Evolutionary conservation across 2,329 filamentous ascomycete species (phyloP), one percentile per base, ranked within the genome.

Genomic region (Westerdykella aurantiaca): DNA sequence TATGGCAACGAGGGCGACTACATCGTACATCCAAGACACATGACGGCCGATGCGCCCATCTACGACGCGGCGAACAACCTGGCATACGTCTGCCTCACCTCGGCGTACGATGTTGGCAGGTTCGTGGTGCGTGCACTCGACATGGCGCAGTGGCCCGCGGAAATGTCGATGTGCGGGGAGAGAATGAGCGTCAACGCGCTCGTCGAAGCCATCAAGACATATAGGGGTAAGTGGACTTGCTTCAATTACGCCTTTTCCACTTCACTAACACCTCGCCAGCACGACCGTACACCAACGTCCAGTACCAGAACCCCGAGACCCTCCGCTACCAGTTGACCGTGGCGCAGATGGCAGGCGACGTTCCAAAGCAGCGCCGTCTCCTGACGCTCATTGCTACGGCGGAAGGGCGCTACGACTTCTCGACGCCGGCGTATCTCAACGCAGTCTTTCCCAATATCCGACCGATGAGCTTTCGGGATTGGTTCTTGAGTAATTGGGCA

Each of bases 101-200:
- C 83, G 4, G 78, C 82, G 13, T 72, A 79, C 49, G 86, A 90
- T 55, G 78, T 88, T 5, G 85, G 78, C 18, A 74, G 76, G n/a
- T 88, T 85, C 52, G 72, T 89, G 7, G 81, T 82, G 10, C 79
- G 81, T n/a, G 79, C 86, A 12, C 63, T 87, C 23, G 82, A 86
- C 37, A 65, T 87, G 34, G 68, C 71, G 6, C 72, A 63, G 14
- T 90, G 86, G 86, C 83, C 83, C 3, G 64, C 67, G 5, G 85
- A 88, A 59, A 81, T 85, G 60, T 77, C 76, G 33, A 81, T 89
- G 75, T 74, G 75, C 39, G 83, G 85, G n/a, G 82, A 86, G 42
- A 72, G 80, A 5, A 69, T 84, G 62, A 77, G 74, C 1, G 73
- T 86, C 2, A 71, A 73, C 11, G 75, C 82, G 37, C 70, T 89